These are phyloP conservation scores for Leucocoprinus birnbaumii DNA, from an alignment of 768 basidiomycete species.

Conservation along the genomic window DNA sequence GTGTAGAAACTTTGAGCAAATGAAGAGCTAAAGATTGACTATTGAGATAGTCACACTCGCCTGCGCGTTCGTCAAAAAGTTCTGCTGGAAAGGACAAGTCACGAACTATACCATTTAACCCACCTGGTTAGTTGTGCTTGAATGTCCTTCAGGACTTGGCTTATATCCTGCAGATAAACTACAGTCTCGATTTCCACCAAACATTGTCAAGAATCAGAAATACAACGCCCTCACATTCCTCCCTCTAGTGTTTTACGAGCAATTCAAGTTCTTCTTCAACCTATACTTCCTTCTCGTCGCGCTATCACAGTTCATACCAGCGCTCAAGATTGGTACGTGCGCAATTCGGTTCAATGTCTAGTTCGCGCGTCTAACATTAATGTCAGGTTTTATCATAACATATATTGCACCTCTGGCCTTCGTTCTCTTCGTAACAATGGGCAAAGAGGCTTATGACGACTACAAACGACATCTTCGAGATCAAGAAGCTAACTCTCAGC, in stretches of 20 bases:
- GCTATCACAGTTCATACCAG: constrained; percentile 92
- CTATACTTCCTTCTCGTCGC: constrained; percentile 97
- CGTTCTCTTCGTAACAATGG: constrained; percentile 93
- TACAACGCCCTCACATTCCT: constrained; percentile 97
- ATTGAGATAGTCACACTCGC: constrained; percentile 17
- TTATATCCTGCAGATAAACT: constrained; percentile 53
- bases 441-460: constrained; percentile 98
- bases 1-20: constrained; percentile 10
- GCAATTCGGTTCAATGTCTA: not conserved
- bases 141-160: not conserved
- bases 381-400: constrained; percentile 85
- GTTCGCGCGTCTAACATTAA: not conserved
- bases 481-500: constrained; percentile 91
- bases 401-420: constrained; percentile 97
- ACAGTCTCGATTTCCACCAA: constrained; percentile 73
- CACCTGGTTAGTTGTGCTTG: constrained; percentile 42
- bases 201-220: constrained; percentile 96
- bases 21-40: not conserved
- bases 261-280: constrained; percentile 99
- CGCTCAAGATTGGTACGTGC: constrained; percentile 86
- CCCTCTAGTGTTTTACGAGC: constrained; percentile 95
- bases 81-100: constrained; percentile 61
- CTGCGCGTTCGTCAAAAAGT: constrained; percentile 22
- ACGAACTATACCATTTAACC: constrained; percentile 74
- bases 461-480: constrained; percentile 93